These are phyloP conservation scores for Aureobasidium sp. DNA, from an alignment of 2,329 filamentous ascomycete genomes.

Conservation along the genomic window DNA sequence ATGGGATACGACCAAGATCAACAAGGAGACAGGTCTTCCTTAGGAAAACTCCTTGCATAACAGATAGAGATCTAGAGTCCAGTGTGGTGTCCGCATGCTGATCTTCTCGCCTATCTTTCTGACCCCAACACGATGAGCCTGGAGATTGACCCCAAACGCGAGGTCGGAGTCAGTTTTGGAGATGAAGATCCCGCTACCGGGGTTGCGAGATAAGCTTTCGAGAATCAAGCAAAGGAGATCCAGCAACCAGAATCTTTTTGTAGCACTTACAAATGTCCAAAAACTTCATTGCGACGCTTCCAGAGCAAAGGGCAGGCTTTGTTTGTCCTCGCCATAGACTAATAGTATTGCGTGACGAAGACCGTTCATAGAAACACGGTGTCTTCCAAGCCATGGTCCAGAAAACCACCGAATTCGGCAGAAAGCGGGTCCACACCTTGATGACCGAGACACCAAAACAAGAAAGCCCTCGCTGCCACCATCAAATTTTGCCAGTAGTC, in stretches of 20 bases:
- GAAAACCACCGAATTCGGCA: not conserved
- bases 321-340: not conserved
- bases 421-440: conserved; percentile 3
- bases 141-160: not conserved
- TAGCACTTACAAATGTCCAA: not conserved
- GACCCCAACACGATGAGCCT: not conserved
- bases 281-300: not conserved
- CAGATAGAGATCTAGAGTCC: not conserved
- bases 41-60: not conserved
- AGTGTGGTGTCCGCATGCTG: not conserved
- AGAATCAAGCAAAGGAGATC: not conserved
- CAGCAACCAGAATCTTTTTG: not conserved
- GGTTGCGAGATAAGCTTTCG: not conserved
- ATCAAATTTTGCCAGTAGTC: not conserved
- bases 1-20: not conserved
- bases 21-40: not conserved
- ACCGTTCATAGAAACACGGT: not conserved
- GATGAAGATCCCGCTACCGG: not conserved
- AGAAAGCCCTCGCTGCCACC: not conserved
- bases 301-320: not conserved
- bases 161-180: not conserved
- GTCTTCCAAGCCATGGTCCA: not conserved
- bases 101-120: not conserved
- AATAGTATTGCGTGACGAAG: not conserved
- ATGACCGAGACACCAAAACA: not conserved